Base-by-base conservation (phyloP, 164 flowering plant species). In the Nymphaea colorata region DNA sequence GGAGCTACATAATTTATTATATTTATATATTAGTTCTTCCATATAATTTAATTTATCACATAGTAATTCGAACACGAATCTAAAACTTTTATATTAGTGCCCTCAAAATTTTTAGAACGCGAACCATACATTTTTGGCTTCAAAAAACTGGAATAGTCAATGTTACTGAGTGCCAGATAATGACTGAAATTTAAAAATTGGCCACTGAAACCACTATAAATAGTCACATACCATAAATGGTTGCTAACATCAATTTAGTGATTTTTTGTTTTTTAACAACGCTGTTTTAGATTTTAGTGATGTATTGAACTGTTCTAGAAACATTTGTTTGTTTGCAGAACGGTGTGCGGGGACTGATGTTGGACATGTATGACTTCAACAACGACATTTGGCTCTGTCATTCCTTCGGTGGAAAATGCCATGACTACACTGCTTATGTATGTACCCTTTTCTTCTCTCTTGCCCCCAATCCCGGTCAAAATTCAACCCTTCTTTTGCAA, bases 331-430 rank as follows among this genome's bases (percentile, higher is more conserved):
- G 12, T 15, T 51, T 51, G 57, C 90, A 92, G 98, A 90, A 88
- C 84, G 98, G 98, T 41, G 89, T 90, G 18, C 76, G 96, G 72
- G 98, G 94, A 14, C 74, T 92, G 55, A 92, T 88, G 96, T 89
- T 92, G 2, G 96, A 88, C 70, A 78, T 83, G 85, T 90, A 90
- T 71, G 98, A 92, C 80, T 90, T 85, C 74, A 59, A 80, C 43
- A 87, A 87, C 73, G 90, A 85, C 69, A 83, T 90, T 64, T 92
- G 98, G 98, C 74, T 90, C 68, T 92, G 98, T 73, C 98, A 89
- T 73, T 91, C 96, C 43, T 87, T 69, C 65, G 86, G 87, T 2
- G 94, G 89, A n/a, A 71, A 76, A 44, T 92, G 98, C 82, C 79
- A 69, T 80, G 82, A 87, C 76, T 80, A 62, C 75, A 90, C 98